These are phyloP conservation scores for Galerina marginata DNA, from an alignment of 768 basidiomycete genomes.

Conservation along the genomic window DNA sequence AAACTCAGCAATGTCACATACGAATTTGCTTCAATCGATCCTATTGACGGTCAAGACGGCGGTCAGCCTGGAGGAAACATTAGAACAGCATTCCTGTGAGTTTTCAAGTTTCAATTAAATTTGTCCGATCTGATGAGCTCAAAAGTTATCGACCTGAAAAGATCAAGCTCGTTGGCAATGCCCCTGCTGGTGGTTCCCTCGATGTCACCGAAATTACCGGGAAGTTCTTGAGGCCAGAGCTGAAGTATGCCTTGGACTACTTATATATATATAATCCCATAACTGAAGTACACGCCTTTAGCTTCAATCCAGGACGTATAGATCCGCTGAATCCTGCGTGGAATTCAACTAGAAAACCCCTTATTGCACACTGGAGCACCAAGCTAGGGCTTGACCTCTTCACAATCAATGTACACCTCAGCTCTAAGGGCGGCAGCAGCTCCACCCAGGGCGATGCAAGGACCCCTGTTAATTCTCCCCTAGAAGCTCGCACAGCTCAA, in stretches of 20 bases:
- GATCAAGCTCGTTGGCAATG: slow-evolving; percentile 49
- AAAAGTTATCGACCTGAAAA: slow-evolving; percentile 54
- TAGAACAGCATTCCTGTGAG: slow-evolving; percentile 60
- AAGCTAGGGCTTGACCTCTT: slow-evolving; percentile 49
- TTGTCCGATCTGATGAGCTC: background rate
- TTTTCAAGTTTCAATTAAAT: slow-evolving; percentile 1
- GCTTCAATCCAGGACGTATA: slow-evolving; percentile 67
- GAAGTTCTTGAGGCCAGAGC: slow-evolving; percentile 35
- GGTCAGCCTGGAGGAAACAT: slow-evolving; percentile 70
- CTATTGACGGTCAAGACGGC: slow-evolving; percentile 60
- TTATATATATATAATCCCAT: background rate
- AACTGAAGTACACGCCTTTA: slow-evolving; percentile 27
- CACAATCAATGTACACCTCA: slow-evolving; percentile 65
- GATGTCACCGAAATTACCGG: slow-evolving; percentile 46
- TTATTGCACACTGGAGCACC: slow-evolving; percentile 63
- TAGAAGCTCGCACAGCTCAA: slow-evolving; percentile 54
- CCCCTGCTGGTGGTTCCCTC: slow-evolving; percentile 52
- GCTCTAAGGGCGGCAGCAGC: slow-evolving; percentile 61
- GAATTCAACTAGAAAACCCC: slow-evolving; percentile 61
- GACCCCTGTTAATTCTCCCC: slow-evolving; percentile 59
- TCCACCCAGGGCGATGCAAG: slow-evolving; percentile 61
- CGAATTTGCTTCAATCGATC: slow-evolving; percentile 53
- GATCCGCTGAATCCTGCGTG: slow-evolving; percentile 61
- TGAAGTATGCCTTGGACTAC: slow-evolving; percentile 43
- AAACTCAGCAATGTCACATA: slow-evolving; percentile 49